Evolutionary conservation across 1,284 basidiomycete genomes (phyloP).

Genomic region (Irpex sp.): DNA sequence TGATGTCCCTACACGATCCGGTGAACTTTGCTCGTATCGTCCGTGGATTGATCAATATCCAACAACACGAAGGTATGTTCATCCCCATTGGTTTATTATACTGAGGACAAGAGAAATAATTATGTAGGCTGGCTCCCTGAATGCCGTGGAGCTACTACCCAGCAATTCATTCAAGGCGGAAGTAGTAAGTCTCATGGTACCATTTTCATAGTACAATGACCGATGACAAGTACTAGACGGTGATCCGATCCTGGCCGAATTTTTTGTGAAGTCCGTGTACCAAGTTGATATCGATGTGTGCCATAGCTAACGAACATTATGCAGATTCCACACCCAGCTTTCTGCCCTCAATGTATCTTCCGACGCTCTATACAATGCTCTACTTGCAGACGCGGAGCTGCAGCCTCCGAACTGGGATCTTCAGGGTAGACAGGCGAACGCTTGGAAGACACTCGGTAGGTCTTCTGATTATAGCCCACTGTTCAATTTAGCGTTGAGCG

Average conservation of each 20-base stretch:
- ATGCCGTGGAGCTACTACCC: slow-evolving; percentile 48
- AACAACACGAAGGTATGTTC: slow-evolving; percentile 53
- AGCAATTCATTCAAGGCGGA: slow-evolving; percentile 57
- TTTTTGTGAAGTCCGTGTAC: slow-evolving; percentile 57
- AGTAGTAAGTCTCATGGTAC: slow-evolving; percentile 40
- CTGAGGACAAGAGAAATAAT: background rate
- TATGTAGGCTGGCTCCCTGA: slow-evolving; percentile 56
- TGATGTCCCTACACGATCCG: slow-evolving; percentile 62
- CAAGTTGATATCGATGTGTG: background rate
- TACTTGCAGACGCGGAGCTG: slow-evolving; percentile 56
- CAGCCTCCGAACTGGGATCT: slow-evolving; percentile 61
- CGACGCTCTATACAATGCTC: slow-evolving; percentile 45
- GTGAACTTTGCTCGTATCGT: slow-evolving; percentile 53
- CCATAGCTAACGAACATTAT: background rate
- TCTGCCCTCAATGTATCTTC: slow-evolving; percentile 42
- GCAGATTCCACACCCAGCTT: slow-evolving; percentile 47
- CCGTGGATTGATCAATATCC: slow-evolving; percentile 61
- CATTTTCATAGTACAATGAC: background rate
- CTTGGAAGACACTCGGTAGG: slow-evolving; percentile 46
- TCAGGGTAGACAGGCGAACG: slow-evolving; percentile 55
- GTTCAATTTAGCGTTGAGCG: background rate
- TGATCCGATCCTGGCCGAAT: slow-evolving; percentile 62
- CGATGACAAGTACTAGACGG: slow-evolving; percentile 37
- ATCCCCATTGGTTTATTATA: background rate
- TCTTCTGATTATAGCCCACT: background rate